These are phyloP conservation scores for Allantophomopsis cytisporea DNA, from an alignment of 2,329 filamentous ascomycete species.

Conservation along the genomic window DNA sequence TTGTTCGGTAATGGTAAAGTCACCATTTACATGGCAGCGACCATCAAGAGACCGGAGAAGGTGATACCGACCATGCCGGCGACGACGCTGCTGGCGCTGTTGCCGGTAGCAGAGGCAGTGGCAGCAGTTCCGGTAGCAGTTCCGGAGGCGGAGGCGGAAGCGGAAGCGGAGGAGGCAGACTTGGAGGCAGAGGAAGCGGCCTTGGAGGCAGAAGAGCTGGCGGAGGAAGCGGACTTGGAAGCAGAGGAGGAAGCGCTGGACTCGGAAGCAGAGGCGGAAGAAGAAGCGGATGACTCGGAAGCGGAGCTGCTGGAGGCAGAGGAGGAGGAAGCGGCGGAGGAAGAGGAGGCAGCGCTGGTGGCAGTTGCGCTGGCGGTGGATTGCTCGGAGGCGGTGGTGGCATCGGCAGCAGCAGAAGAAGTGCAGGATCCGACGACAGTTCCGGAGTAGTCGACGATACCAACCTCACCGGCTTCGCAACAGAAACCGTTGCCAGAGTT, in stretches of 20 bases:
- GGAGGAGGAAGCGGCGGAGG: not conserved
- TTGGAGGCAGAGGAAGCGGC: not conserved
- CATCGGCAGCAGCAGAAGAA: not conserved
- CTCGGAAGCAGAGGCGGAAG: not conserved
- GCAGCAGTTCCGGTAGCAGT: not conserved
- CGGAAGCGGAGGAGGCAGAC: not conserved
- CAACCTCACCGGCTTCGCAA: not conserved
- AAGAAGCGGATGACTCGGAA: not conserved
- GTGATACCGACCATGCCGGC: too few relatives aligned
- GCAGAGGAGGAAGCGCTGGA: not conserved
- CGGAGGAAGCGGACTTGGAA: slow-evolving; percentile 42
- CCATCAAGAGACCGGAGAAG: too few relatives aligned
- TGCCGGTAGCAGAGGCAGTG: not conserved
- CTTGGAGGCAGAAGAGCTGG: slow-evolving; percentile 28
- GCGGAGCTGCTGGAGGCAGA: not conserved
- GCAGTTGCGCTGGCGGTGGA: not conserved
- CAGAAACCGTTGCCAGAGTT: slow-evolving; percentile 1
- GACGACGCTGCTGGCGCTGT: too few relatives aligned
- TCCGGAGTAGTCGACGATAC: not conserved
- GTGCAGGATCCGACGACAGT: slow-evolving; percentile 1
- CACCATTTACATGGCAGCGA: too few relatives aligned
- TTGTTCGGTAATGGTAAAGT: too few relatives aligned
- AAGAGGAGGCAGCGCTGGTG: not conserved
- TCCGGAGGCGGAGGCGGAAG: not conserved
- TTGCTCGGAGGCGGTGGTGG: not conserved